Conservation (phyloP, 2,329 filamentous ascomycete species). For the Phaeosphaeriaceae sp. region DNA sequence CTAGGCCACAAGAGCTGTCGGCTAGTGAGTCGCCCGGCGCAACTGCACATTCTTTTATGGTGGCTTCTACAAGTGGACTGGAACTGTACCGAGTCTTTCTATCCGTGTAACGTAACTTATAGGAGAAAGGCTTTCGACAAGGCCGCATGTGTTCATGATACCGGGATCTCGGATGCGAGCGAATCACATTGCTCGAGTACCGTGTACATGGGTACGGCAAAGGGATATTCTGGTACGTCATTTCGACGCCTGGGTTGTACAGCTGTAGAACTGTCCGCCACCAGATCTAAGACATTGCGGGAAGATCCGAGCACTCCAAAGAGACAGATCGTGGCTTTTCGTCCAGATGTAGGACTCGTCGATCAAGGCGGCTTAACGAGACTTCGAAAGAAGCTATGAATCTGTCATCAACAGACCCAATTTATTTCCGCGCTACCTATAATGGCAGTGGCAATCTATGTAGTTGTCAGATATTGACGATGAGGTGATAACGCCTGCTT, state of each 20-base stretch:
- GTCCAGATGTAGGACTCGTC: background rate
- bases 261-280: constrained; percentile 14
- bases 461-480: background rate
- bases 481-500: background rate
- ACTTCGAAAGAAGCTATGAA: background rate
- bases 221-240: background rate
- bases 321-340: constrained; percentile 1
- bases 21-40: background rate
- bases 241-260: constrained; percentile 10
- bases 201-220: background rate
- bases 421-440: too few relatives aligned
- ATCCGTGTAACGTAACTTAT: constrained; percentile 19
- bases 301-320: constrained; percentile 11
- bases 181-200: constrained; percentile 7
- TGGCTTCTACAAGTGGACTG: background rate
- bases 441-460: too few relatives aligned
- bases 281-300: constrained; percentile 24
- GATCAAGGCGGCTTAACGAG: background rate
- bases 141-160: constrained; percentile 16
- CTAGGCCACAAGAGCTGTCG: background rate
- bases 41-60: background rate
- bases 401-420: too few relatives aligned
- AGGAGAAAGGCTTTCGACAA: constrained; percentile 12
- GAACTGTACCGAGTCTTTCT: constrained; percentile 4
- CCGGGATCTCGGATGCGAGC: constrained; percentile 5